Conservation (phyloP, 306 rosid species). For the Lablab purpureus region DNA sequence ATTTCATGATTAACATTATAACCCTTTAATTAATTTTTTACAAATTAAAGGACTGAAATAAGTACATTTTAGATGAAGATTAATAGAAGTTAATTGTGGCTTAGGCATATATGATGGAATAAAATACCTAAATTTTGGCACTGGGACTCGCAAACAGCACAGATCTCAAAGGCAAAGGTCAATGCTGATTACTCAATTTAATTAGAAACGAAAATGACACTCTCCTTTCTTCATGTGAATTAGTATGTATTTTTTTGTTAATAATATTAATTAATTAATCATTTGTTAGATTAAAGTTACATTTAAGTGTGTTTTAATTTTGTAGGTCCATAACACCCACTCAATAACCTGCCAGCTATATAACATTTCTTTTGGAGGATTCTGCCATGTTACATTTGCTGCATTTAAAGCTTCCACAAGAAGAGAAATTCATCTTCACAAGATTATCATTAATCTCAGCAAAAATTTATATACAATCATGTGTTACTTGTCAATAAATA, state of each 20-base stretch:
- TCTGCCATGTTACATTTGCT: not conserved
- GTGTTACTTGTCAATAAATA: not conserved
- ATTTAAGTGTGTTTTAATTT: conserved; percentile 28
- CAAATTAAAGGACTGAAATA: too few species aligned
- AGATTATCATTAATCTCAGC: not conserved
- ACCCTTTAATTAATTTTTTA: too few species aligned
- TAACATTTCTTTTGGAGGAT: not conserved
- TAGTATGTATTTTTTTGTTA: not conserved
- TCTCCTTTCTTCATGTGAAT: not conserved
- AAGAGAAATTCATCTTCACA: not conserved
- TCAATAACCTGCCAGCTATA: conserved; percentile 46
- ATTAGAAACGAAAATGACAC: not conserved
- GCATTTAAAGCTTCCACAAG: not conserved
- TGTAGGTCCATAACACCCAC: conserved; percentile 34
- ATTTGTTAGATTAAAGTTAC: not conserved
- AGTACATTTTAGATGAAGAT: too few species aligned
- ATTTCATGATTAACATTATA: too few species aligned
- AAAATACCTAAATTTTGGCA: not conserved
- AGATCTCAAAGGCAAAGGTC: conserved; percentile 49
- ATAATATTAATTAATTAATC: not conserved
- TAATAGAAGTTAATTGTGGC: too few species aligned
- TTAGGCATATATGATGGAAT: not conserved
- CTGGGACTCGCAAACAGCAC: conserved; percentile 30
- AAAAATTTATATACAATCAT: not conserved
- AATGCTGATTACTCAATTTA: not conserved